A percentile compares a stretch with the other conserved stretches of the same genome.
phyloP scores from a whole-genome alignment of 352 stramenopile genomes.

The Achlya hypogyna region DNA sequence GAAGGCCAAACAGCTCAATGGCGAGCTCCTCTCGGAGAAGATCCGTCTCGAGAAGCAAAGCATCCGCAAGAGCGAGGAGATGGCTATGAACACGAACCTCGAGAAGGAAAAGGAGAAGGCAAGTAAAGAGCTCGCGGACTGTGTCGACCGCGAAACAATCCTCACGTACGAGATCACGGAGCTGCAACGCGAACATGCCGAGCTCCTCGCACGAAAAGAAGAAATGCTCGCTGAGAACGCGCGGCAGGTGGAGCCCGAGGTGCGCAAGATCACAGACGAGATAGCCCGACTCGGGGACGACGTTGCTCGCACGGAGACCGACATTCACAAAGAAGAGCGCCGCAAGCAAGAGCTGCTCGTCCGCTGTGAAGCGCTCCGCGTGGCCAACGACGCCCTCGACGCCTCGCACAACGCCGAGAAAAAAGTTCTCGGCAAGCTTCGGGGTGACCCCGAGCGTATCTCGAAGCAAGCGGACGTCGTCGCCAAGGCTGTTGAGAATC shows the following conservation, averaged over 20 bases:
- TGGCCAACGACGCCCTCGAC: slow-evolving; percentile 57
- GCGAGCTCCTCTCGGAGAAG: slow-evolving; percentile 74
- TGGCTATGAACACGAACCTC: slow-evolving; percentile 54
- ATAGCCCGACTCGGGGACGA: slow-evolving; percentile 59
- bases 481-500: slow-evolving; percentile 55
- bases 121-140: slow-evolving; percentile 66
- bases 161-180: slow-evolving; percentile 84
- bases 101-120: slow-evolving; percentile 76
- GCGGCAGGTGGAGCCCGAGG: slow-evolving; percentile 76
- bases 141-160: slow-evolving; percentile 66
- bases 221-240: slow-evolving; percentile 66
- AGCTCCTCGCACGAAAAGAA: slow-evolving; percentile 63
- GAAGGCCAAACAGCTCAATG: slow-evolving; percentile 75
- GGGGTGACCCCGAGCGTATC: slow-evolving; percentile 72
- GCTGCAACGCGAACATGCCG: slow-evolving; percentile 68
- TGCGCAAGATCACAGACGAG: slow-evolving; percentile 59
- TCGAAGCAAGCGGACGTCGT: slow-evolving; percentile 81
- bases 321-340: slow-evolving; percentile 59
- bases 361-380: slow-evolving; percentile 46
- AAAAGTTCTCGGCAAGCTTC: slow-evolving; percentile 54
- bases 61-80: slow-evolving; percentile 74
- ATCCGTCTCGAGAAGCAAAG: slow-evolving; percentile 82
- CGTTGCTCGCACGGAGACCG: slow-evolving; percentile 49
- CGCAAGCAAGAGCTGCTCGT: slow-evolving; percentile 52
- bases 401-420: slow-evolving; percentile 32